Evolutionary conservation across 2,329 filamentous ascomycete species (phyloP).

Genomic region (Fusarium odoratissimum): DNA sequence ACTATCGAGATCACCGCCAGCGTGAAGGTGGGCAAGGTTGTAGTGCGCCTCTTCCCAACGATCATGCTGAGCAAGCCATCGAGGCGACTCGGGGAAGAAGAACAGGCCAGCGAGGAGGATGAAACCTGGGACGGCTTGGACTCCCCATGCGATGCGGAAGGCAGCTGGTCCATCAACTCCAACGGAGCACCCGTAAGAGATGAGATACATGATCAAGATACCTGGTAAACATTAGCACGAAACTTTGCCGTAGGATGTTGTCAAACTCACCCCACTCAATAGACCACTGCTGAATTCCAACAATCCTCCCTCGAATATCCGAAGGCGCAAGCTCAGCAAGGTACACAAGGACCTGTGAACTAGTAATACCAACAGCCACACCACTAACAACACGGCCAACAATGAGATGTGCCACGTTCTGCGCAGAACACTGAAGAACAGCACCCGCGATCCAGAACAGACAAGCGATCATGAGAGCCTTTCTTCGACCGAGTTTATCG

Average conservation of each 20-base stretch:
- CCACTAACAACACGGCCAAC: constrained; percentile 71
- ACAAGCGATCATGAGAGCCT: constrained; percentile 58
- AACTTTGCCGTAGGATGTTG: rapidly evolving
- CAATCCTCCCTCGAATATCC: constrained; percentile 69
- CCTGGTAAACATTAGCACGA: constrained; percentile 52
- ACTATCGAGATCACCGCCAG: constrained; percentile 63
- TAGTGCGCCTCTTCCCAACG: constrained; percentile 66
- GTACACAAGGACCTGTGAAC: constrained; percentile 75
- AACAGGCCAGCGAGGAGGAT: constrained; percentile 67
- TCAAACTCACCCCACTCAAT: constrained; percentile 66
- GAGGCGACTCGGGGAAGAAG: constrained; percentile 71
- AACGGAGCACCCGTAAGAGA: constrained; percentile 71
- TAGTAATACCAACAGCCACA: constrained; percentile 73
- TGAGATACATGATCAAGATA: constrained; percentile 77
- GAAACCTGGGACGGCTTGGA: constrained; percentile 71
- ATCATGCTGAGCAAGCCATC: constrained; percentile 72
- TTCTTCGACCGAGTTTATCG: constrained; percentile 58
- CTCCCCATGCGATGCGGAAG: constrained; percentile 73
- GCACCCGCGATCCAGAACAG: constrained; percentile 68
- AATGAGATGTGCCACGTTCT: constrained; percentile 66
- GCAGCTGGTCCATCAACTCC: constrained; percentile 63
- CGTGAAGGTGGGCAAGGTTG: constrained; percentile 68
- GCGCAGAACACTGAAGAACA: constrained; percentile 67
- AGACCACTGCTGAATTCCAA: constrained; percentile 79
- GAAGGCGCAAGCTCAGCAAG: constrained; percentile 73